phyloP scores from a whole-genome alignment of 2,329 filamentous ascomycete species.

The Hyphodiscus sp. region DNA sequence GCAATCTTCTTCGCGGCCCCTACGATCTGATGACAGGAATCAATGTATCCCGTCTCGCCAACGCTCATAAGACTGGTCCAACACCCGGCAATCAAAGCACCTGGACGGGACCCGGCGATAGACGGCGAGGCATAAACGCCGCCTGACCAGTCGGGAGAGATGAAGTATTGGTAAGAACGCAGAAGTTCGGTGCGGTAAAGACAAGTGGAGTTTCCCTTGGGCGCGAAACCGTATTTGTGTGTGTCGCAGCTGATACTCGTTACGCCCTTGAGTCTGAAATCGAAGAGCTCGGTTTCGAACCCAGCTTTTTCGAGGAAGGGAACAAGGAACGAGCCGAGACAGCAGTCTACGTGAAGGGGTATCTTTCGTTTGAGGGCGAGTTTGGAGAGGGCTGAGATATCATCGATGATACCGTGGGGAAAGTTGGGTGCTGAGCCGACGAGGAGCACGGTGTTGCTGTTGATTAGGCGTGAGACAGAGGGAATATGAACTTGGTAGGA shows the following conservation, averaged over 20 bases:
- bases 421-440: constrained; percentile 97
- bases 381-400: constrained; percentile 78
- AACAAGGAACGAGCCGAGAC: constrained; percentile 89
- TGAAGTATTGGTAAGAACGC: constrained; percentile 91
- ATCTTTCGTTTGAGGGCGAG: constrained; percentile 74
- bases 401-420: constrained; percentile 95
- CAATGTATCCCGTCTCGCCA: constrained; percentile 82
- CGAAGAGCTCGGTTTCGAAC: constrained; percentile 81
- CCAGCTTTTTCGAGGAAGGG: constrained; percentile 90
- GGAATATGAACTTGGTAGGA: constrained; percentile 76
- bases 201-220: constrained; percentile 91
- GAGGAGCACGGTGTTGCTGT: constrained; percentile 86
- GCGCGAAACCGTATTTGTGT: constrained; percentile 98
- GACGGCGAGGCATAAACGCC: constrained; percentile 93
- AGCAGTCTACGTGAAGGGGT: constrained; percentile 95
- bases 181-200: constrained; percentile 78
- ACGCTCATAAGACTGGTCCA: constrained; percentile 89
- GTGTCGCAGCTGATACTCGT: constrained; percentile 96
- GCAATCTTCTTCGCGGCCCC: constrained; percentile 79
- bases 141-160: constrained; percentile 89
- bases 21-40: constrained; percentile 82
- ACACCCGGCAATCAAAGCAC: constrained; percentile 89
- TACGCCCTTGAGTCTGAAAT: constrained; percentile 90
- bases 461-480: constrained; percentile 77
- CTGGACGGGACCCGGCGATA: constrained; percentile 85